Percentiles rank a stretch among this genome's conserved stretches.
phyloP scores from a whole-genome alignment of 129 eudicot species.

The Artemisia tridentata region DNA sequence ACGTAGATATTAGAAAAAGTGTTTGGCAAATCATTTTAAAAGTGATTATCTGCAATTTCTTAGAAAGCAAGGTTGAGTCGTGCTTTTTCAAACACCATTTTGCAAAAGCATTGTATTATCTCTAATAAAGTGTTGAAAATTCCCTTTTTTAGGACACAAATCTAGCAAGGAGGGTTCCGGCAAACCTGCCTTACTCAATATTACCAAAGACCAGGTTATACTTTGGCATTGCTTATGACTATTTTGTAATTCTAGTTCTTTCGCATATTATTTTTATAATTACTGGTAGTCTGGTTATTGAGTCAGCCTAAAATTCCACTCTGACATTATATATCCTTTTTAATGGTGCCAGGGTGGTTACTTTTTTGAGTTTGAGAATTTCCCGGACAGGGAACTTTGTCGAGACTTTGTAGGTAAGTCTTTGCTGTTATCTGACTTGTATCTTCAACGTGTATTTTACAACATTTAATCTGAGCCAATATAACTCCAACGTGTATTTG shows the following conservation, averaged over 20 bases:
- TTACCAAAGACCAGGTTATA: conserved; percentile 62
- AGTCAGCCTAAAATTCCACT: no score
- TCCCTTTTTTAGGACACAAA: conserved; percentile 44
- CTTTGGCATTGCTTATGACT: neutral
- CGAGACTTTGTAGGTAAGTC: conserved; percentile 78
- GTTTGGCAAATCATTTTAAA: no score
- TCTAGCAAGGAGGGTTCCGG: conserved; percentile 64
- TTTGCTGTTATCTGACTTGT: neutral
- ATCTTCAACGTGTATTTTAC: neutral
- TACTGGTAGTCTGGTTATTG: neutral
- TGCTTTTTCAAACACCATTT: no score
- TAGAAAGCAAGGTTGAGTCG: no score
- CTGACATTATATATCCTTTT: conserved; percentile 1
- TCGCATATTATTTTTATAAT: neutral
- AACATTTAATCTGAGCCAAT: neutral
- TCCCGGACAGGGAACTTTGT: conserved; percentile 81
- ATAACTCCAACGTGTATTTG: conserved; percentile 8
- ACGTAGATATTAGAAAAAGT: no score
- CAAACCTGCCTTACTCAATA: conserved; percentile 72
- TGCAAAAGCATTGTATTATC: no score
- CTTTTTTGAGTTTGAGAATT: conserved; percentile 75
- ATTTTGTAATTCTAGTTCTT: neutral
- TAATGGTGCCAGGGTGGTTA: conserved; percentile 55
- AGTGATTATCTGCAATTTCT: no score
- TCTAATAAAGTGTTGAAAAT: no score